Evolutionary conservation across 2,329 filamentous ascomycete genomes (phyloP).

Genomic region (Venturia asperata): DNA sequence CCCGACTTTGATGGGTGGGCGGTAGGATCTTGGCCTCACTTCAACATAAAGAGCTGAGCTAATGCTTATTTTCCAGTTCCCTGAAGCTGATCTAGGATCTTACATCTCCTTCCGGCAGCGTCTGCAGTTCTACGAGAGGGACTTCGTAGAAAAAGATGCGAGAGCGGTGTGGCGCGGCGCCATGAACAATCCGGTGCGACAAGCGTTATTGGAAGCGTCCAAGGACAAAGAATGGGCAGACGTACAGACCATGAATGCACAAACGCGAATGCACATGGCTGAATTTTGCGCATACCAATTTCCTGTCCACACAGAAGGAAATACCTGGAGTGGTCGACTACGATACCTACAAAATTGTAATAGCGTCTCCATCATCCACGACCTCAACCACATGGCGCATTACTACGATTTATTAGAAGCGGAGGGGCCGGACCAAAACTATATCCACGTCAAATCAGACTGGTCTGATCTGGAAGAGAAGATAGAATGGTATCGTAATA

Average conservation of each 20-base stretch:
- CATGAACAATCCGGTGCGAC: conserved; percentile 27
- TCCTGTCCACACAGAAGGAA: conserved; percentile 24
- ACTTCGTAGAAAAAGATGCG: not conserved
- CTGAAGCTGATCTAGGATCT: conserved; percentile 6
- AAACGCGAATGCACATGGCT: conserved; percentile 24
- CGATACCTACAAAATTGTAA: conserved; percentile 31
- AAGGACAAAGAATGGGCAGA: conserved; percentile 27
- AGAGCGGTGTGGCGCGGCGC: conserved; percentile 29
- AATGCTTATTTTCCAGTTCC: not conserved
- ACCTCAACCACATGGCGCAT: conserved; percentile 43
- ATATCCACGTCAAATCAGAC: conserved; percentile 17
- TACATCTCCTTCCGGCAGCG: conserved; percentile 11
- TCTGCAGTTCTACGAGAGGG: conserved; percentile 11
- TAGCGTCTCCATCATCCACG: conserved; percentile 44
- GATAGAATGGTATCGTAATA: conserved; percentile 36
- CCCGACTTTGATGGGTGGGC: conserved; percentile 24
- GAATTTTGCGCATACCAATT: conserved; percentile 26
- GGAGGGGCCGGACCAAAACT: conserved; percentile 28
- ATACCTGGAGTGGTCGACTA: conserved; percentile 28
- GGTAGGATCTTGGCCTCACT: not conserved
- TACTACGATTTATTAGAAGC: conserved; percentile 41
- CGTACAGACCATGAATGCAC: conserved; percentile 23
- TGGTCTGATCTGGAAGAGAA: conserved; percentile 34
- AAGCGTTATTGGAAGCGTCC: conserved; percentile 25
- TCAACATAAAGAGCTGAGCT: not conserved